Base-by-base conservation (phyloP, 1,139 yeast species). In the Geotrichum citri-aurantii region DNA sequence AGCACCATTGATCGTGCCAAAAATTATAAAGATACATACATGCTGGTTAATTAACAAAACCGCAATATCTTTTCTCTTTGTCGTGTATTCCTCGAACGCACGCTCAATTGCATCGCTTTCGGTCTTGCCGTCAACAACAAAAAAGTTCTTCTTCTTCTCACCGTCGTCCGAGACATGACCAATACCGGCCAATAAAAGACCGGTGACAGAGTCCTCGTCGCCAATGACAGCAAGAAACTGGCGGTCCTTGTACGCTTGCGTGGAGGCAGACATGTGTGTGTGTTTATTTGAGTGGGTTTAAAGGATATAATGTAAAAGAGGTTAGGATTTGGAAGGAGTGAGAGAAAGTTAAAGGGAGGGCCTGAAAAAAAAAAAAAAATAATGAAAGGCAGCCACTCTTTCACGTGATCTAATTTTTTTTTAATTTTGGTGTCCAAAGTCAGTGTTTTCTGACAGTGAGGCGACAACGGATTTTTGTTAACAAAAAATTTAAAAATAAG, bases 131-230 rank as follows among this genome's bases (percentile, higher is more conserved):
- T 91, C 93, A 56, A 86, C 83, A 52, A 88, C 96, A 24, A 88
- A 81, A 67, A 84, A 91, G 78, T 95, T 95, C 76, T 90, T 85
- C 65, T 86, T 87, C 70, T 85, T 83, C 57, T 76, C 80, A 52
- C 73, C 69, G 53, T 69, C 75, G 63, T 80, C 79, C 64, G 86
- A 77, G 29, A 91, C 85, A 71, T 93, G 96, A 31, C 99, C 99
- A 61, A 90, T 85, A 46, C 99, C 99, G 1, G 99, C 99, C 62
- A 93, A 81, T 52, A 93, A 79, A 78, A 95, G 82, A 4, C 99
- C 99, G 1, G 99, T 95, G 61, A 93, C 92, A 23, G 98, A 87
- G 71, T 93, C 99, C 75, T 92, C 99, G 70, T 92, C 99, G 27
- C 97, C 98, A 70, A 92, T 90, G 56, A 92, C 95, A 12, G 97